Evolutionary conservation across 2,329 filamentous ascomycete genomes (phyloP), one percentile per base, ranked within the genome.

Genomic region (Escovopsis sp.): DNA sequence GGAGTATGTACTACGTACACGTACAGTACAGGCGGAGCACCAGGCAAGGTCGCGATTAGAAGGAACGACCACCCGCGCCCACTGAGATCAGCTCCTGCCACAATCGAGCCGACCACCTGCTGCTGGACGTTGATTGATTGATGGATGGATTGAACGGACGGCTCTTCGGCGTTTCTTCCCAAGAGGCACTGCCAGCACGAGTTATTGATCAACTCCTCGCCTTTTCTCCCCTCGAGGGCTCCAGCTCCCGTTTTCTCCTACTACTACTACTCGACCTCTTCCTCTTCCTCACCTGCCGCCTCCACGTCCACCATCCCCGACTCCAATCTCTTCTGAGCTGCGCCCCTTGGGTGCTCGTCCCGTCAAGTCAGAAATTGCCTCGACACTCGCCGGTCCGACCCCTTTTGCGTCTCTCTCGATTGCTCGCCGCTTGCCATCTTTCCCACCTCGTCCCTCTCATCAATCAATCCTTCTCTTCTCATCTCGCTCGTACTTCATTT

Each of bases 321-420:
- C 34, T 18, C 34, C n/a, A 26, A 26, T 12, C 15, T 23, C 23
- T 23, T 23, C 23, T 23, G 18, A 23, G 36, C 36, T 26, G 36
- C 26, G 36, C 36, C 36, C 36, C 36, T 38, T 23, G 36, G 26
- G 36, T 38, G 30, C 38, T 39, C 38, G n/a, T 12, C 38, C 26
- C 26, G 15, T 23, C 18, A 10, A 10, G 19, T 23, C 23, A 39
- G 38, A 26, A 39, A 39, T 39, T 39, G 12, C 38, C 30, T 32
- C 38, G 38, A 39, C 38, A 18, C n/a, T 36, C 34, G 34, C 26
- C 10, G 15, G 26, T 18, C 38, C 26, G 38, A 39, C 38, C 38
- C 23, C 38, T 39, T 39, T 39, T 39, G 30, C 38, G 38, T 39
- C 38, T n/a, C 23, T 23, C 32, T n/a, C 38, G 32, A 39, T 39